Base-by-base conservation (phyloP, 2,329 filamentous ascomycete genomes). In the Xylaria sp. region DNA sequence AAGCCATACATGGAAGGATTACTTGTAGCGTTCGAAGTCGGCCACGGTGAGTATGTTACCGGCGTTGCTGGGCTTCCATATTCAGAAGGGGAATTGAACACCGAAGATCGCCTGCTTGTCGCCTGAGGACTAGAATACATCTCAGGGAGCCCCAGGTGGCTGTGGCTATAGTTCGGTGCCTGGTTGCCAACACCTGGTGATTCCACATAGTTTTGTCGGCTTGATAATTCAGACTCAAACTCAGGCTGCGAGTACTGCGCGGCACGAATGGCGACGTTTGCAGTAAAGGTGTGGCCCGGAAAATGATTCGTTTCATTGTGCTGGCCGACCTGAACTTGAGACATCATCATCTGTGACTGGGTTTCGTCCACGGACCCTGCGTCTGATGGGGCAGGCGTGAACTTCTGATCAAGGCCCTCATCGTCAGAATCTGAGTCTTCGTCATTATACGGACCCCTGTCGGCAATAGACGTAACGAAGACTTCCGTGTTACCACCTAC, bases 1-100 rank as follows among this genome's bases (percentile, higher is more conserved):
- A 85, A 86, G 0, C 84, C 75, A 71, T 87, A 88, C 69, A 87
- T 77, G 0, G 84, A 72, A 0, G 84, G 76, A 2, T 80, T 80
- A 44, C 76, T 81, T 0, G 85, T 77, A 0, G 82, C 79, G 0
- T 81, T 79, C 2, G 85, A 84, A 15, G 77, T 77, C 69, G 83
- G 84, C 85, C 85, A 87, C 10, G 80, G 80, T 7, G 78, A 70
- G 73, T 86, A 87, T 56, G 87, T 75, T 1, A 51, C 73, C 18
- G 76, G 75, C 12, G 79, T 77, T 7, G 82, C 77, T 3, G 84
- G 78, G 44, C 78, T 81, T 28, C 78, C 73, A 54, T 85, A 87
- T n/a, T 88, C 86, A 37, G 82, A 79, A 0, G 79, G 75, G 0
- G 81, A 76, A 39, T 74, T 76, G 72, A 81, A 84, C 18, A 86